Base-by-base conservation (phyloP, 2,329 filamentous ascomycete species). In the Cladosporium sp. region DNA sequence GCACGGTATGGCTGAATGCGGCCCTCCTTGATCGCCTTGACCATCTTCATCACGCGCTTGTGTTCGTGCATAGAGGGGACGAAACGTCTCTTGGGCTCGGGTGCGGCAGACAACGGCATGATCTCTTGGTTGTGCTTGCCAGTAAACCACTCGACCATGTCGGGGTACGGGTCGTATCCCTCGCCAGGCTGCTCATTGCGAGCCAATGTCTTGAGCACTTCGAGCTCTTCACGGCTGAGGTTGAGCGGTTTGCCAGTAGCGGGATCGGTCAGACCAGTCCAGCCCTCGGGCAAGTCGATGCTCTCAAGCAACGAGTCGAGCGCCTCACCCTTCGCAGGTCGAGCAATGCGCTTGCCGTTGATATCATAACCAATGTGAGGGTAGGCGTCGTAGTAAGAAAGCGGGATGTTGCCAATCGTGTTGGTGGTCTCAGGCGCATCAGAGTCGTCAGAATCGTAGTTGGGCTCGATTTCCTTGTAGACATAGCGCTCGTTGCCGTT, bases 331-430 rank as follows among this genome's bases (percentile, higher is more conserved):
- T 90, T 92, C 3, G 95, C 93, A 6, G 93, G 93, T 47, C 93
- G 86, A 84, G 96, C 88, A 57, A 99, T 96, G 70, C 88, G 95
- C 80, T 95, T 96, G 69, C 93, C 93, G 69, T 99, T 95, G 74
- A 99, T 97, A 63, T 96, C 89, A 72, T 99, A 99, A 53, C 93
- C 93, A 66, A 99, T 96, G 68, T 99, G 93, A 44, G 93, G 93
- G 67, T 96, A 99, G 30, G 89, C 87, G 68, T 99, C 93, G 75
- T 99, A 99, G 72, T 96, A 97, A 3, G 88, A 86, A 43, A 97
- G 75, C 4, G 91, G 89, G 54, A 99, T 99, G 66, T 97, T 79
- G 59, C 93, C 95, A 62, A 99, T 96, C 0, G 93, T 97, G 72
- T 99, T 99, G 45, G 77, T 78, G 22, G 85, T 82, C 50, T 82